Conservation (phyloP, 2,329 filamentous ascomycete genomes). For the Fusarium clavum region DNA sequence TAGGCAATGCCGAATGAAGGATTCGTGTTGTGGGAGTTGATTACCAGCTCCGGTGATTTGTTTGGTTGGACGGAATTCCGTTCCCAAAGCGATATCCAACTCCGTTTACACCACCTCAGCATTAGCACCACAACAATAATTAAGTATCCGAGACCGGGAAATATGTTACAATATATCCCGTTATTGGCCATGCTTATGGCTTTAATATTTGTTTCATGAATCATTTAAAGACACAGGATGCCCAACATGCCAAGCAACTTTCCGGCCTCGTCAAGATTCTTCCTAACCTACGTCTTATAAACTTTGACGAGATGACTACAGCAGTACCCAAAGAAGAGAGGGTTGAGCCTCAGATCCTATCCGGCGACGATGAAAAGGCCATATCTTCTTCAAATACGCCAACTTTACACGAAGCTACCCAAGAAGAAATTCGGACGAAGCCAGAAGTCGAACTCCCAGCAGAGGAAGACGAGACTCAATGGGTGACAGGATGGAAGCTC, state of each 20-base stretch:
- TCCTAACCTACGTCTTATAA: background rate
- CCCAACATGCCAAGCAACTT: slow-evolving; percentile 12
- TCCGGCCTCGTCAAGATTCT: background rate
- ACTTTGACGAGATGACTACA: slow-evolving; percentile 9
- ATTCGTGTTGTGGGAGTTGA: background rate
- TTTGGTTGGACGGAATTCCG: slow-evolving; percentile 21
- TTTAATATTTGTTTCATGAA: slow-evolving; percentile 6
- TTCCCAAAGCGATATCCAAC: slow-evolving; percentile 12
- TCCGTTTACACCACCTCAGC: slow-evolving; percentile 31
- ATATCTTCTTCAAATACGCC: slow-evolving; percentile 27
- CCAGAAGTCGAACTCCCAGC: slow-evolving; percentile 9
- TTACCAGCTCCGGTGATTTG: background rate
- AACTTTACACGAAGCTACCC: slow-evolving; percentile 33
- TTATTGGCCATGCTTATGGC: slow-evolving; percentile 11
- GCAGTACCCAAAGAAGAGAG: background rate
- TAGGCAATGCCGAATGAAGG: background rate
- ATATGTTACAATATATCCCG: slow-evolving; percentile 7
- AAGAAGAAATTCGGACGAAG: slow-evolving; percentile 15
- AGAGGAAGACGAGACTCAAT: slow-evolving; percentile 27
- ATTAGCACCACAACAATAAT: slow-evolving; percentile 9
- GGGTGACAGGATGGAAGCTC: slow-evolving; percentile 48
- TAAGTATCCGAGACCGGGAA: slow-evolving; percentile 6
- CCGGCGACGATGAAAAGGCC: slow-evolving; percentile 12
- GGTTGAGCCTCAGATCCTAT: background rate
- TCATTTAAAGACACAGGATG: slow-evolving; percentile 17